Conservation (phyloP, 1,284 basidiomycete species). For the Leccinum angustisporum region DNA sequence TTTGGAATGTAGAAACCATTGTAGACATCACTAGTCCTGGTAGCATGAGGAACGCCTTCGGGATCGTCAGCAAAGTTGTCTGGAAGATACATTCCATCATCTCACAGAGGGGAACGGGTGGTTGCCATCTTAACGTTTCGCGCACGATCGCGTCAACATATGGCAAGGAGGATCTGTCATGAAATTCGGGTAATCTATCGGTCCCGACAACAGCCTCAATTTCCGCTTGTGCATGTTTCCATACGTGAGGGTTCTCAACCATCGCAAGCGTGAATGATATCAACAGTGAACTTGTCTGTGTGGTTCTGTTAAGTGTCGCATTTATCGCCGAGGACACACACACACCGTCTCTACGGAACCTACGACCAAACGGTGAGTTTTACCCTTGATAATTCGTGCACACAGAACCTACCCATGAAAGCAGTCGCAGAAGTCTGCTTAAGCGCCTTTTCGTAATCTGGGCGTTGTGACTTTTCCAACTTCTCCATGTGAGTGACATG, state of each 20-base stretch:
- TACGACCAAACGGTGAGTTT: too few relatives aligned
- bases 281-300: slow-evolving; percentile 16
- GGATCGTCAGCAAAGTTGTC: not conserved
- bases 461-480: slow-evolving; percentile 8
- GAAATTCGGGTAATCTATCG: slow-evolving; percentile 40
- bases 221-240: slow-evolving; percentile 36
- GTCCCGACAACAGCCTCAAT: slow-evolving; percentile 40
- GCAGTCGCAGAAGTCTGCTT: slow-evolving; percentile 19
- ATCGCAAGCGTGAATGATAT: slow-evolving; percentile 37
- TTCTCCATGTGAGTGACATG: slow-evolving; percentile 24
- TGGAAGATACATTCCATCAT: not conserved
- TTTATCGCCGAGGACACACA: not conserved
- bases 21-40: slow-evolving; percentile 23
- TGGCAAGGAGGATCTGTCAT: slow-evolving; percentile 38
- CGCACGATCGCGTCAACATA: slow-evolving; percentile 42
- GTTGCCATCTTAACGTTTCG: slow-evolving; percentile 36
- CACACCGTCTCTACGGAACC: slow-evolving; percentile 27
- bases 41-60: slow-evolving; percentile 18
- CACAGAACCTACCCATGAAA: slow-evolving; percentile 24
- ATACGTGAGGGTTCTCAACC: slow-evolving; percentile 34
- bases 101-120: slow-evolving; percentile 26
- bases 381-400: too few relatives aligned
- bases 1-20: slow-evolving; percentile 30
- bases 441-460: slow-evolving; percentile 19
- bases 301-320: not conserved